phyloP scores from a whole-genome alignment of 148 eudicot species.

The Selenicereus undatus region DNA sequence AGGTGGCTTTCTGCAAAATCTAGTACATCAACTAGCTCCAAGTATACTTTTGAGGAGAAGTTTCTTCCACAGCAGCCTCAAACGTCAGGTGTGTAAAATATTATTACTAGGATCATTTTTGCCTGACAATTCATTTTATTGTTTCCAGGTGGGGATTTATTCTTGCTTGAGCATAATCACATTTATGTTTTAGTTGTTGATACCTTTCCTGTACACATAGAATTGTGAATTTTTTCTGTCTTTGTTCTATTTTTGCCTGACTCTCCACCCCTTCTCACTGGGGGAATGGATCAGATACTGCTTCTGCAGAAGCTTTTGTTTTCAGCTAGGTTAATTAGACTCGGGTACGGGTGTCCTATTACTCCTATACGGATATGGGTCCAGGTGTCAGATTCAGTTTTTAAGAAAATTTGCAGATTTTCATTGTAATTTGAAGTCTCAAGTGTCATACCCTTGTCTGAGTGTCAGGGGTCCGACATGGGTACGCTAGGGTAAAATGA shows the following conservation, averaged over 20 bases:
- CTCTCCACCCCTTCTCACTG: too few species aligned
- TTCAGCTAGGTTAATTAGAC: too few species aligned
- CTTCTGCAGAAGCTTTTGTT: not conserved
- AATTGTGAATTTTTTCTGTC: not conserved
- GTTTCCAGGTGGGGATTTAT: not conserved
- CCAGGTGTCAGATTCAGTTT: too few species aligned
- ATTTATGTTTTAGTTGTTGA: not conserved
- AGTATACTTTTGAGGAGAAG: conserved; percentile 82
- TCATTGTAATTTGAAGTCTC: too few species aligned
- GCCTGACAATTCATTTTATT: not conserved
- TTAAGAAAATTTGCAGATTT: too few species aligned
- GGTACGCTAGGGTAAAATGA: too few species aligned
- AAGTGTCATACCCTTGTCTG: too few species aligned
- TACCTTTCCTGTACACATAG: not conserved
- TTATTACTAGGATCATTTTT: conserved; percentile 6
- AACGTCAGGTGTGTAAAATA: conserved; percentile 57
- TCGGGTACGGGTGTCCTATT: too few species aligned
- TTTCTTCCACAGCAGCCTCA: conserved; percentile 90
- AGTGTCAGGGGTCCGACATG: too few species aligned
- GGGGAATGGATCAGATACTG: too few species aligned
- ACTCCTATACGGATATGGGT: too few species aligned
- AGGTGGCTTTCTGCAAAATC: conserved; percentile 99
- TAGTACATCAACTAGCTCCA: conserved; percentile 44
- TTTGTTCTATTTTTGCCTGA: not conserved
- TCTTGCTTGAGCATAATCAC: not conserved